Base-by-base conservation (phyloP, 192 early-diverging fungal genomes). In the Coemansia reversa region DNA sequence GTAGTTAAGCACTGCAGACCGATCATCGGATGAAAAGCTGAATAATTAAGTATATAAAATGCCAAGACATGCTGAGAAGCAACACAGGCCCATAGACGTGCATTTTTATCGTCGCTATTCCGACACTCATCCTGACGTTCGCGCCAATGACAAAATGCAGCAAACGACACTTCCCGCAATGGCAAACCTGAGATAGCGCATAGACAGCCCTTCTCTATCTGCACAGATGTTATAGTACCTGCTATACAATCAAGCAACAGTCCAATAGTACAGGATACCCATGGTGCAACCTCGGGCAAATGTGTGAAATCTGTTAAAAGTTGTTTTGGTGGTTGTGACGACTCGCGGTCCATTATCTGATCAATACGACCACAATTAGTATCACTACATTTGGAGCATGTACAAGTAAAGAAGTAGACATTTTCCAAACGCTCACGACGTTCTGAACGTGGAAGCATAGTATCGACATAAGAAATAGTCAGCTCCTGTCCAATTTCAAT, bases 101-200 rank as follows among this genome's bases (percentile, higher is more conserved):
- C 57, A 2, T 54, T 20, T 19, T 53, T 18, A 29, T 29, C 27
- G 8, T 56, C 64, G 1, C 61, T 55, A 11, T 62, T 72, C 51
- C 71, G 45, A 9, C 69, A 81, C 45, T 75, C 78, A 63, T 81
- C 78, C 60, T 75, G 78, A 63, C 73, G 69, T 60, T 75, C 72
- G 18, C 64, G 72, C 78, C 78, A 81, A 27, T 75, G 69, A 53
- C 28, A 25, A 51, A 75, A 81, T 5, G 78, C 78, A 30, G 55
- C 42, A 60, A 81, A 81, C 23, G 73, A 75, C 51, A 81, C 16
- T 35, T 75, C 58, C 3, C 42, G 33, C 3, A 73, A 42, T 28
- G 12, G 25, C 51, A 57, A 24, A 5, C 3, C 27, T 7, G 25
- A 18, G 4, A 75, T 49, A 2, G 52, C 54, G 23, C 51, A 48